Base-by-base conservation (phyloP, 2,329 filamentous ascomycete genomes). In the Paecilomyces formosus region DNA sequence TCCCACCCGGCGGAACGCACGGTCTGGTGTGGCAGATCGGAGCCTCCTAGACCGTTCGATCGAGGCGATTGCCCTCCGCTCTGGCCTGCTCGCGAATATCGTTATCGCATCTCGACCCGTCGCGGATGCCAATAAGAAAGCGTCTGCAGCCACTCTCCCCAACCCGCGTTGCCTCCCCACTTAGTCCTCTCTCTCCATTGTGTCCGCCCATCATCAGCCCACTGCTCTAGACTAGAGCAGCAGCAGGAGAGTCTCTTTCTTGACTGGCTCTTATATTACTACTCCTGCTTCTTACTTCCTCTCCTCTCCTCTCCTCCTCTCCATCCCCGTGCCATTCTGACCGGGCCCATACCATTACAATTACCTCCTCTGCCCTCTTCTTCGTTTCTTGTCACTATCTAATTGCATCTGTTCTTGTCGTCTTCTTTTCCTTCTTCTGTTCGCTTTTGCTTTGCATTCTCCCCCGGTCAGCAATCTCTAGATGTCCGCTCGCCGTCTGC, bases 291-390 rank as follows among this genome's bases (percentile, higher is more conserved):
- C 39, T 18, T 45, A 45, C 39, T 77, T 79, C 56, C 63, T 26
- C 68, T 65, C 24, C 68, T 68, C 54, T 66, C 65, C 57, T 66
- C 63, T 45, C 72, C 70, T 2, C 70, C 71, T 56, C 30, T 9
- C 11, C 30, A 12, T 31, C 30, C 30, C 30, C 30, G 30, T 31
- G 30, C 30, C 30, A 68, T 72, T 55, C 68, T 66, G 0, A 63
- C 65, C 59, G 39, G 13, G 39, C 18, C 24, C 24, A 26, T 26
- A 26, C 24, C 39, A 45, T 18, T 39, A 18, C 24, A 3, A 26
- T 26, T 6, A 26, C 24, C 24, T 26, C 24, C 24, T 26, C 24
- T 26, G 24, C 6, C 24, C 24, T 3, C 24, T n/a, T n/a, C n/a
- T 39, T 39, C 35, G 13, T 39, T 35, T 35, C 11, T 39, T 39